Conservation (phyloP, 202 grass and related monocot genomes). For the Cymbopogon flexuosus region DNA sequence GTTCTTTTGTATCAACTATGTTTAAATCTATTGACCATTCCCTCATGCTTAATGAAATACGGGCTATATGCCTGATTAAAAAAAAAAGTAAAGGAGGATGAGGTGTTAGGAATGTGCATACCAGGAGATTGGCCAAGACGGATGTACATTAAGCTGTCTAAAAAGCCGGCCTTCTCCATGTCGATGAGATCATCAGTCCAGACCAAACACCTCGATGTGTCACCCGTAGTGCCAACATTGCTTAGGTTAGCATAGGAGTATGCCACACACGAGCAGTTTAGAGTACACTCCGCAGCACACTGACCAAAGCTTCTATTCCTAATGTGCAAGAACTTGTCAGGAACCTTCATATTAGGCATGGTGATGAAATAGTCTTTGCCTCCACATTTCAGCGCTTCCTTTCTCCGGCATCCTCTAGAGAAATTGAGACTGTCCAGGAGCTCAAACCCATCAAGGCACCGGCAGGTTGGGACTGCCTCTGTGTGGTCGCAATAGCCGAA, state of each 20-base stretch:
- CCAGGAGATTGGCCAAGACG: not conserved
- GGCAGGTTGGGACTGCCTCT: not conserved
- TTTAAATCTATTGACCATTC: no score
- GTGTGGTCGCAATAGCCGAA: slow-evolving; percentile 23
- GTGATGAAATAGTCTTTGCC: not conserved
- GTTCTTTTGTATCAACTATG: no score
- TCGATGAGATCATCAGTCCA: slow-evolving; percentile 32
- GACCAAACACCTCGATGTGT: slow-evolving; percentile 22
- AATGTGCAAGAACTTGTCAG: slow-evolving; percentile 37
- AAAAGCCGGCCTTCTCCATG: not conserved
- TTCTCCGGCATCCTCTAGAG: slow-evolving; percentile 32
- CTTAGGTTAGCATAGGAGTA: slow-evolving; percentile 37
- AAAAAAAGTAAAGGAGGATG: no score
- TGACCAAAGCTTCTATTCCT: slow-evolving; percentile 22
- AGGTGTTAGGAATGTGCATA: no score
- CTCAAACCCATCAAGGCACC: slow-evolving; percentile 22
- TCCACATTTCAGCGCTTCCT: not conserved
- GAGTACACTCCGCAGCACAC: slow-evolving; percentile 19
- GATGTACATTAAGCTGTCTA: slow-evolving; percentile 26
- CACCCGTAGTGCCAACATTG: not conserved
- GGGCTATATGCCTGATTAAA: no score
- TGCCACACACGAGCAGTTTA: slow-evolving; percentile 34
- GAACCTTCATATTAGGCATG: slow-evolving; percentile 22
- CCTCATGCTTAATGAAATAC: no score
- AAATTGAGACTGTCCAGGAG: not conserved